A percentile compares a stretch with the other conserved stretches of the same genome.
phyloP scores from a whole-genome alignment of 352 stramenopile species.

The Globisporangium nunn region DNA sequence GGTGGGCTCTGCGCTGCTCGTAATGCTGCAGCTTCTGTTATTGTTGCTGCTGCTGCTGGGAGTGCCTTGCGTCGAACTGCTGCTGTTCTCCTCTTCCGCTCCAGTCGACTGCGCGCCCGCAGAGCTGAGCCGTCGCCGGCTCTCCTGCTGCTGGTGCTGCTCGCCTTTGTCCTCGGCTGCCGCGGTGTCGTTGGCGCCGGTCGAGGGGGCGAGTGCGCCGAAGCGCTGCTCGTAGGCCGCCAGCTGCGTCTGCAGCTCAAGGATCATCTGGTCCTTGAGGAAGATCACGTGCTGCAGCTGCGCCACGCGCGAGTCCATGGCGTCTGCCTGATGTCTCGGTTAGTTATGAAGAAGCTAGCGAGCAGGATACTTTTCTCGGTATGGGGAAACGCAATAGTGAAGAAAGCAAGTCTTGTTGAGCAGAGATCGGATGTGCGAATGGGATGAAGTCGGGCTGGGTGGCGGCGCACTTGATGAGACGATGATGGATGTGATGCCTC shows the following conservation, averaged over 20 bases:
- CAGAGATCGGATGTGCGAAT: too few relatives aligned
- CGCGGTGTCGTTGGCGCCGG: slow-evolving; percentile 10
- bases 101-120: too few relatives aligned
- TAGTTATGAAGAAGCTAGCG: neutral
- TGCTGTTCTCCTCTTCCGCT: neutral
- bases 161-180: neutral
- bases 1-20: neutral
- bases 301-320: slow-evolving; percentile 44
- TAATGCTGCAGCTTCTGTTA: neutral
- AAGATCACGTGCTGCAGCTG: slow-evolving; percentile 79
- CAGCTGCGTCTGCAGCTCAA: slow-evolving; percentile 64
- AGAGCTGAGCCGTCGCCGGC: neutral
- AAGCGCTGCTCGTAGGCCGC: slow-evolving; percentile 49
- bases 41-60: neutral
- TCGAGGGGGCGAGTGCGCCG: slow-evolving; percentile 31
- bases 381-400: neutral
- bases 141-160: neutral
- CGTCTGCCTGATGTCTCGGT: neutral
- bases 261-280: slow-evolving; percentile 82
- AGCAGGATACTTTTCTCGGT: neutral
- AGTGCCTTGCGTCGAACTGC: neutral
- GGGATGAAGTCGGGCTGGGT: too few relatives aligned
- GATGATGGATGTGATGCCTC: neutral
- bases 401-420: neutral
- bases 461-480: too few relatives aligned